A percentile compares a stretch with the other conserved stretches of the same genome.
These are phyloP conservation scores for Penicillium sp. DNA, from an alignment of 2,329 filamentous ascomycete genomes.

Conservation along the genomic window DNA sequence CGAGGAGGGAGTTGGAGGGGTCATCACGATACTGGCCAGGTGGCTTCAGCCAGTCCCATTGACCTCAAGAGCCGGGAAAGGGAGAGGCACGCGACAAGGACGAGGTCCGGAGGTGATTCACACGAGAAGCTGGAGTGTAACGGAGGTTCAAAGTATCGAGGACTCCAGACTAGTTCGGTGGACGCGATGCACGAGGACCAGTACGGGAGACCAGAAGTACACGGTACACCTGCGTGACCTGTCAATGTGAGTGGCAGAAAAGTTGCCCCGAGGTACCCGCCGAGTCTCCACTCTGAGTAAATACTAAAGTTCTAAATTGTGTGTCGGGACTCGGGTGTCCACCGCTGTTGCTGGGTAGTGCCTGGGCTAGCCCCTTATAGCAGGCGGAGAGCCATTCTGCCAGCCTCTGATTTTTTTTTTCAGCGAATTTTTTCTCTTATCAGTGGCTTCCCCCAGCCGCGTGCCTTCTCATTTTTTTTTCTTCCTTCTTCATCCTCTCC, in stretches of 20 bases:
- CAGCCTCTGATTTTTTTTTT: conserved; percentile 34
- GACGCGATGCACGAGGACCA: neutral
- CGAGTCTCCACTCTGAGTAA: neutral
- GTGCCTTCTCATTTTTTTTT: conserved; percentile 25
- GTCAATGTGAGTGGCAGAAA: neutral
- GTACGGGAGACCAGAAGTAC: conserved; percentile 1
- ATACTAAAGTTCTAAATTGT: neutral
- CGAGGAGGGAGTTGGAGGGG: conserved; percentile 34
- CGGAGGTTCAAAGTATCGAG: neutral
- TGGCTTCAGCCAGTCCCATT: conserved; percentile 29
- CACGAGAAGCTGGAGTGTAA: neutral
- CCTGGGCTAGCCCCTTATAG: conserved; percentile 13
- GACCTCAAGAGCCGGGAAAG: neutral
- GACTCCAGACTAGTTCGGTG: neutral
- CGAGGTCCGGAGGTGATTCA: neutral
- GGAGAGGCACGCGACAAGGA: neutral
- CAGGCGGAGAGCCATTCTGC: conserved; percentile 36
- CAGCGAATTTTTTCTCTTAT: conserved; percentile 31
- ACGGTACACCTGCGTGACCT: neutral
- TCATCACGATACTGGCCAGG: conserved; percentile 27
- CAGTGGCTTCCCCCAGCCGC: conserved; percentile 28
- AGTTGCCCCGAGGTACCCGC: conserved; percentile 25
- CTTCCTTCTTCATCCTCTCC: conserved; percentile 17
- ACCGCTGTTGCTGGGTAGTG: conserved; percentile 13
- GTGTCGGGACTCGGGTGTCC: neutral